Percentiles rank a stretch among this genome's conserved stretches.
Evolutionary conservation across 2,329 filamentous ascomycete species (phyloP).

Genomic region (Seiridium unicorne): DNA sequence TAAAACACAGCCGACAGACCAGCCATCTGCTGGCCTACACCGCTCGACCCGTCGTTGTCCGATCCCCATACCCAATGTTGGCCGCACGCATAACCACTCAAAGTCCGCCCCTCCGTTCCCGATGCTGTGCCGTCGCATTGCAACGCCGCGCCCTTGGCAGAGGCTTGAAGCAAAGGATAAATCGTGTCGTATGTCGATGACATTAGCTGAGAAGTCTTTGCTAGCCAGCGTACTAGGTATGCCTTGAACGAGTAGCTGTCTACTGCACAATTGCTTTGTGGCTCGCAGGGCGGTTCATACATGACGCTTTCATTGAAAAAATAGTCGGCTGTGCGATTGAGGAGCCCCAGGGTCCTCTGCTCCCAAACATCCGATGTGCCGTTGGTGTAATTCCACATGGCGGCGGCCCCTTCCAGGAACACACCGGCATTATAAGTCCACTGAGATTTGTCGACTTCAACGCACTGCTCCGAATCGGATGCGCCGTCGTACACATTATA

Average conservation of each 20-base stretch:
- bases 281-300: conserved; percentile 53
- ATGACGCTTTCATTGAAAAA: conserved; percentile 49
- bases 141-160: conserved; percentile 35
- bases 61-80: conserved; percentile 39
- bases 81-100: conserved; percentile 40
- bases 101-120: conserved; percentile 19
- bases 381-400: conserved; percentile 37
- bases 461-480: conserved; percentile 35
- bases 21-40: conserved; percentile 47
- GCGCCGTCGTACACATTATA: conserved; percentile 49
- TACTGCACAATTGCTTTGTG: conserved; percentile 40
- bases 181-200: conserved; percentile 32
- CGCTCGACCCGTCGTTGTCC: conserved; percentile 39
- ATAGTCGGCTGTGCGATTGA: conserved; percentile 39
- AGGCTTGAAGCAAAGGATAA: conserved; percentile 31
- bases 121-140: conserved; percentile 26
- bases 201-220: conserved; percentile 32
- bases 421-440: conserved; percentile 49
- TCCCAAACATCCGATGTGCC: conserved; percentile 41
- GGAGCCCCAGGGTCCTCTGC: conserved; percentile 44
- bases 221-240: conserved; percentile 49
- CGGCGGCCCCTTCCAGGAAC: conserved; percentile 39
- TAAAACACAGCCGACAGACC: conserved; percentile 40
- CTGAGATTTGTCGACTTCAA: conserved; percentile 41
- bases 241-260: conserved; percentile 58